Evolutionary conservation across 495 filamentous ascomycete species (phyloP).

Genomic region (Lindgomyces ingoldianus): DNA sequence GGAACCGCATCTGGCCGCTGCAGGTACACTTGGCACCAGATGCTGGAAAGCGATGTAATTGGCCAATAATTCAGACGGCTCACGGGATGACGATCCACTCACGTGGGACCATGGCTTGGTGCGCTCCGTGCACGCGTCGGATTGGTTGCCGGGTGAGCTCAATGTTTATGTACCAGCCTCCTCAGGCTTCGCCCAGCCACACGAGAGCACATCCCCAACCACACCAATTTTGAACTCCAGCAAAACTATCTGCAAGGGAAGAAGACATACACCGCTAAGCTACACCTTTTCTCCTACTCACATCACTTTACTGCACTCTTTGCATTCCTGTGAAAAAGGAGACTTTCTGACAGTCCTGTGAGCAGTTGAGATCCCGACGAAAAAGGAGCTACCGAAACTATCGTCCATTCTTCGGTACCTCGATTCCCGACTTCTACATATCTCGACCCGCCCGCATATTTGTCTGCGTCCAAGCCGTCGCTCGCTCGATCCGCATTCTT

Average conservation of each 20-base stretch:
- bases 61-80: too few species aligned
- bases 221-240: background rate
- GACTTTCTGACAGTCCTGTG: constrained; percentile 11
- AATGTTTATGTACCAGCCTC: background rate
- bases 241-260: background rate
- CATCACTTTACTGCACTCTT: constrained; percentile 1
- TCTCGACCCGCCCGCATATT: constrained; percentile 5
- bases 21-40: background rate
- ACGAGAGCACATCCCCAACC: background rate
- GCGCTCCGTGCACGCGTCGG: constrained; percentile 4
- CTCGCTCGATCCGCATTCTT: constrained; percentile 30
- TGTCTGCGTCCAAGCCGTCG: constrained; percentile 18
- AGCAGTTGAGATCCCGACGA: background rate
- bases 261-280: background rate
- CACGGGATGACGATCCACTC: constrained; percentile 18
- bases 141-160: background rate
- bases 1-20: background rate
- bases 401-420: constrained; percentile 3
- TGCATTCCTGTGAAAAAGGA: background rate
- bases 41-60: too few species aligned
- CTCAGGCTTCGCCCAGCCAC: background rate
- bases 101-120: constrained; percentile 7
- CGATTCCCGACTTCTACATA: constrained; percentile 16
- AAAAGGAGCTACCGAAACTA: background rate
- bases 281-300: background rate